A percentile compares a stretch with the other conserved stretches of the same genome.
These are phyloP conservation scores for Termitomyces sp. DNA, from an alignment of 768 basidiomycete species.

Conservation along the genomic window DNA sequence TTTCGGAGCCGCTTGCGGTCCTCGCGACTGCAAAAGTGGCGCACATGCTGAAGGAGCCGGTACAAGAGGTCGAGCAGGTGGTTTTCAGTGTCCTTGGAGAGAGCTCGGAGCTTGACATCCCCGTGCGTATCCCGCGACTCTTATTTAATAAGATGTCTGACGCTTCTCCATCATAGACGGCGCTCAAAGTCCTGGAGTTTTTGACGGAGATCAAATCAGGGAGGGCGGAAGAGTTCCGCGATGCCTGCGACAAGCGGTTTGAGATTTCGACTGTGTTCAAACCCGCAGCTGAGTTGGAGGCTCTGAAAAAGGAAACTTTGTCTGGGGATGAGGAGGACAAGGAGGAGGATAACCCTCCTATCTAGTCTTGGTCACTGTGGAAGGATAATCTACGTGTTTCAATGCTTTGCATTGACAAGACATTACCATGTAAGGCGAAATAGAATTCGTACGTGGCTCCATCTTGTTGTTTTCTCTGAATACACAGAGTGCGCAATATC, in stretches of 20 bases:
- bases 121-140: conserved; percentile 27
- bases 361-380: neutral
- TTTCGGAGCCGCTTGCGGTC: conserved; percentile 43
- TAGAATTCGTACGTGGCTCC: neutral
- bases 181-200: conserved; percentile 40
- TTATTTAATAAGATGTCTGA: neutral
- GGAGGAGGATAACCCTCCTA: conserved; percentile 1
- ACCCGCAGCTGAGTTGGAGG: conserved; percentile 40
- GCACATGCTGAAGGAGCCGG: conserved; percentile 36
- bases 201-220: conserved; percentile 44
- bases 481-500: neutral
- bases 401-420: too few relatives aligned
- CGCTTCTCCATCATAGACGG: conserved; percentile 36
- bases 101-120: conserved; percentile 36
- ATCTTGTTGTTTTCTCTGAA: neutral
- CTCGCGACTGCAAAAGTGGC: conserved; percentile 61
- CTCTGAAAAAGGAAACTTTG: conserved; percentile 25
- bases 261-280: conserved; percentile 65
- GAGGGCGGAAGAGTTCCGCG: conserved; percentile 56
- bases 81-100: conserved; percentile 44
- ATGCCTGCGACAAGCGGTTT: conserved; percentile 47
- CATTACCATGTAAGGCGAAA: neutral
- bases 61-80: conserved; percentile 55
- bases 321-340: conserved; percentile 4
- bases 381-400: neutral